Conservation (phyloP, 1,284 basidiomycete species). For the Rhodotorula sp. region DNA sequence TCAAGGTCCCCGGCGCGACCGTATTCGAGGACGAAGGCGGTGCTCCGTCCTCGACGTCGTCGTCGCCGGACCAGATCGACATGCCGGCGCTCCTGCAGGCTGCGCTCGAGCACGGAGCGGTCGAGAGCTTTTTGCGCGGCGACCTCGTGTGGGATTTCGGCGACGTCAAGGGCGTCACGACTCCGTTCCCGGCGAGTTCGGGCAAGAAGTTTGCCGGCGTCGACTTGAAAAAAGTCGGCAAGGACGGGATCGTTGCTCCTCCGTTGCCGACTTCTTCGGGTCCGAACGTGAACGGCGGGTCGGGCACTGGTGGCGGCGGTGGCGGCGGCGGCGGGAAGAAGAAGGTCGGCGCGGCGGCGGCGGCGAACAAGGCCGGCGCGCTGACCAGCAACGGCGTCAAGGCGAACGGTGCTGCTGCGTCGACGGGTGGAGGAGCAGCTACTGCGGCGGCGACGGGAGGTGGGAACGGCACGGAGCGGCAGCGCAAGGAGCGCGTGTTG, state of each 20-base stretch:
- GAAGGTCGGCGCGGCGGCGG: not conserved
- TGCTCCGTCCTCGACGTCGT: no score
- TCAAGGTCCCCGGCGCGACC: slow-evolving; percentile 24
- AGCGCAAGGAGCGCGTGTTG: slow-evolving; percentile 20
- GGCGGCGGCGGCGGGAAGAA: slow-evolving; percentile 5
- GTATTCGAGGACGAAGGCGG: slow-evolving; percentile 4
- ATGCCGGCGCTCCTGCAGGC: slow-evolving; percentile 27
- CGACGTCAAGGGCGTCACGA: slow-evolving; percentile 32
- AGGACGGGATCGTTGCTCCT: slow-evolving; percentile 34
- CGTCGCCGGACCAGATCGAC: slow-evolving; percentile 2
- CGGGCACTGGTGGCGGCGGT: not conserved
- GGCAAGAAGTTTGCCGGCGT: slow-evolving; percentile 21
- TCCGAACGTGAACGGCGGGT: not conserved
- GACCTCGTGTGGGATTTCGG: slow-evolving; percentile 34
- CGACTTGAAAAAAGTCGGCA: slow-evolving; percentile 32
- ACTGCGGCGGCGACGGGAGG: not conserved
- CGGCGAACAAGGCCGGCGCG: not conserved
- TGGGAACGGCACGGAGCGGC: slow-evolving; percentile 9
- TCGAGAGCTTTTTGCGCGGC: slow-evolving; percentile 28
- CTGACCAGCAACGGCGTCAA: not conserved
- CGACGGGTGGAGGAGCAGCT: not conserved
- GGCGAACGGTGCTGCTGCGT: slow-evolving; percentile 4
- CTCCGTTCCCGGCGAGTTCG: slow-evolving; percentile 2
- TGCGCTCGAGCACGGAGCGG: slow-evolving; percentile 29
- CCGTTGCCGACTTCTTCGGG: slow-evolving; percentile 10